Conservation (phyloP, 2,329 filamentous ascomycete genomes). For the Phaeosphaeriaceae sp. region DNA sequence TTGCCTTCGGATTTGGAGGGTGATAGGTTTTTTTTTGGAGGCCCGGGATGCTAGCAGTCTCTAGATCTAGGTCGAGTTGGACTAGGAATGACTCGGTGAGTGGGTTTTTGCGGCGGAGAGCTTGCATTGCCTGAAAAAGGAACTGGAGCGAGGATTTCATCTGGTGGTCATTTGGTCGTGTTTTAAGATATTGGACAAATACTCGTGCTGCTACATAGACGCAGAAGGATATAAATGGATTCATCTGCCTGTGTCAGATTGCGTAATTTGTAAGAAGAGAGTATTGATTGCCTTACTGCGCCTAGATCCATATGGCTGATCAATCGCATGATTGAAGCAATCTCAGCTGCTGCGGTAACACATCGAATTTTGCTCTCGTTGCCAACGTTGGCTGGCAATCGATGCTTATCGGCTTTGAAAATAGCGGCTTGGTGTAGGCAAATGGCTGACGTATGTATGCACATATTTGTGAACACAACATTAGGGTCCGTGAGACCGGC, state of each 20-base stretch:
- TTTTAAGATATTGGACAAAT: conserved; percentile 96
- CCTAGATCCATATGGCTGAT: conserved; percentile 88
- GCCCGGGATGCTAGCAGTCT: conserved; percentile 65
- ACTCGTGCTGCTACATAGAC: conserved; percentile 95
- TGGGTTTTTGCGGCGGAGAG: conserved; percentile 84
- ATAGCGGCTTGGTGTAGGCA: conserved; percentile 98
- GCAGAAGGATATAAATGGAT: conserved; percentile 93
- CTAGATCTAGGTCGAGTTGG: conserved; percentile 89
- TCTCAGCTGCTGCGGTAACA: conserved; percentile 90
- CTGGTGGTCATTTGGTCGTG: conserved; percentile 81
- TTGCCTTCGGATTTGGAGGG: conserved; percentile 21
- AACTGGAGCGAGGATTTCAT: conserved; percentile 86
- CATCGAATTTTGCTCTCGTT: conserved; percentile 92
- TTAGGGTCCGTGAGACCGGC: conserved; percentile 78
- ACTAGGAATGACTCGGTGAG: conserved; percentile 94
- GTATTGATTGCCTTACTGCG: conserved; percentile 62
- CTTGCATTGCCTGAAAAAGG: conserved; percentile 86
- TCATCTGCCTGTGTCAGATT: conserved; percentile 68
- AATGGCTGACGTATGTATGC: conserved; percentile 93
- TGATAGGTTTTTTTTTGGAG: conserved; percentile 56
- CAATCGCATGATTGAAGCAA: conserved; percentile 93
- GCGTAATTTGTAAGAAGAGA: neutral
- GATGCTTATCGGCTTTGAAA: conserved; percentile 93
- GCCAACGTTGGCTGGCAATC: conserved; percentile 75
- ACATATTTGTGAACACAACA: conserved; percentile 94